Conservation (phyloP, 495 filamentous ascomycete genomes). For the Eremomyces bilateralis region DNA sequence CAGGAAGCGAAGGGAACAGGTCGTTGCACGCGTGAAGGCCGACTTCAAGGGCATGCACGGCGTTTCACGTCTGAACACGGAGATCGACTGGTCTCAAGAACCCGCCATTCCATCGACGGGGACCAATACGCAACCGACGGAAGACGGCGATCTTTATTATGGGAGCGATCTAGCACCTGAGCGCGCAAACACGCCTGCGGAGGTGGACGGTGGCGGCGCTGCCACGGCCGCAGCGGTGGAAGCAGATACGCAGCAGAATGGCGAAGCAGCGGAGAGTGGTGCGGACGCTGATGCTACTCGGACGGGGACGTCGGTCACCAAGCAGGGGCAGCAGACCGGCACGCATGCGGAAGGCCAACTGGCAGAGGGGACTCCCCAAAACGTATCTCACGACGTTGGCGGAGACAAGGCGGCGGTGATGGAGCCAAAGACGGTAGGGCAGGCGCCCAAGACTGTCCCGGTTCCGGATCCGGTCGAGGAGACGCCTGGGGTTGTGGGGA, state of each 20-base stretch:
- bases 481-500: slow-evolving; percentile 9
- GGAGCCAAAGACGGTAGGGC: slow-evolving; percentile 20
- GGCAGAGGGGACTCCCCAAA: slow-evolving; percentile 16
- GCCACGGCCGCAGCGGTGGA: background rate
- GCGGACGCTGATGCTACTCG: slow-evolving; percentile 1
- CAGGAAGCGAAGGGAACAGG: slow-evolving; percentile 11
- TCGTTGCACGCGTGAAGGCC: slow-evolving; percentile 12
- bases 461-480: slow-evolving; percentile 8
- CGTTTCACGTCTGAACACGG: slow-evolving; percentile 7
- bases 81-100: slow-evolving; percentile 5
- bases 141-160: slow-evolving; percentile 3
- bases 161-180: background rate
- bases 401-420: slow-evolving; percentile 19
- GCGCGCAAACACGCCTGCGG: background rate
- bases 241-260: background rate
- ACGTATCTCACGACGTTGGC: slow-evolving; percentile 11
- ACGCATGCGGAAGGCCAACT: slow-evolving; percentile 19
- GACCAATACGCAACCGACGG: slow-evolving; percentile 11
- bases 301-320: slow-evolving; percentile 15
- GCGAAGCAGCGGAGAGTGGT: background rate
- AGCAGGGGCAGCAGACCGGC: slow-evolving; percentile 14
- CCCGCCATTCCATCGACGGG: slow-evolving; percentile 8
- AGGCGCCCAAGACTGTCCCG: slow-evolving; percentile 19
- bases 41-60: slow-evolving; percentile 4
- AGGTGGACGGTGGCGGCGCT: background rate